phyloP scores from a whole-genome alignment of 352 stramenopile species.

The Phytophthora brassicae region DNA sequence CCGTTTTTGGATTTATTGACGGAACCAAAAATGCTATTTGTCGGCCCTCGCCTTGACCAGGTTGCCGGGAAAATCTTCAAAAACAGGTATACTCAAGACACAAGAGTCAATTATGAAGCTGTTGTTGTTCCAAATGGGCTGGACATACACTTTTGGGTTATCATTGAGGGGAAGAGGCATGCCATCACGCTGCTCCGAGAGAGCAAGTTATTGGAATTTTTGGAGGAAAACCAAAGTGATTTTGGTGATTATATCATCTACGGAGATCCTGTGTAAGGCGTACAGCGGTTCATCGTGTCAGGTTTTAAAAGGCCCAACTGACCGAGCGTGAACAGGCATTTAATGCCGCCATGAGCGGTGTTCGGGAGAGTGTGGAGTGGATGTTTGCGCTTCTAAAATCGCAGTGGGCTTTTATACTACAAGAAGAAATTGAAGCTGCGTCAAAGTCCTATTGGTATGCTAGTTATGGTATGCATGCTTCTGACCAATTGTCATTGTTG shows the following conservation, averaged over 20 bases:
- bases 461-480: conserved; percentile 11
- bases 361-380: conserved; percentile 1
- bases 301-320: neutral
- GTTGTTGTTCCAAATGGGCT: neutral
- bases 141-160: neutral
- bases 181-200: neutral
- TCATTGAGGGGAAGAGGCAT: neutral
- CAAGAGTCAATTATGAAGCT: conserved; percentile 17
- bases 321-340: neutral
- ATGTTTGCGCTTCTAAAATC: conserved; percentile 11
- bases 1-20: conserved; percentile 15
- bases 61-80: conserved; percentile 8
- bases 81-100: conserved; percentile 13
- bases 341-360: neutral
- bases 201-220: conserved; percentile 1
- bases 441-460: conserved; percentile 6
- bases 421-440: conserved; percentile 12
- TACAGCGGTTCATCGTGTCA: conserved; percentile 5
- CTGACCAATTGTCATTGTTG: conserved; percentile 16
- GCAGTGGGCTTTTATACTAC: conserved; percentile 11
- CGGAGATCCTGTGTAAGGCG: neutral
- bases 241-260: conserved; percentile 2
- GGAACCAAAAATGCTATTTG: conserved; percentile 11
- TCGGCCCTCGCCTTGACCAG: conserved; percentile 1
- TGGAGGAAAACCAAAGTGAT: neutral